A percentile compares a stretch with the other conserved stretches of the same genome.
phyloP scores from a whole-genome alignment of 345 rosid genomes.

The Carallia brachiata region DNA sequence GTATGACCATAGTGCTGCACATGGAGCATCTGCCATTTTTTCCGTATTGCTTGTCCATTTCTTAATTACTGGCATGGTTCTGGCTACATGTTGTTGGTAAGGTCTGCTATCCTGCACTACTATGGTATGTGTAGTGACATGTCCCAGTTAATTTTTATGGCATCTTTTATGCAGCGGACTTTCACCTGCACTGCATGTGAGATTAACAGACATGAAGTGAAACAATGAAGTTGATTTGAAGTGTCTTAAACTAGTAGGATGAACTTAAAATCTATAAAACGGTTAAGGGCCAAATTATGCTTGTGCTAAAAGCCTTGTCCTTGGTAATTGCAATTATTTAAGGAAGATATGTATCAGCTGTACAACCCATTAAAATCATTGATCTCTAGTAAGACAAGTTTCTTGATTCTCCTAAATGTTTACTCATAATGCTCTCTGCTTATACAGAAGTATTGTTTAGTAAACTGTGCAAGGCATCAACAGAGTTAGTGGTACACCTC shows the following conservation, averaged over 20 bases:
- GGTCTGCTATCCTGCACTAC: constrained; percentile 11
- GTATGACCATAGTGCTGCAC: constrained; percentile 85
- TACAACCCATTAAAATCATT: too few species aligned
- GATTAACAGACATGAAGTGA: not conserved
- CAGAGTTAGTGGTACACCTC: too few species aligned
- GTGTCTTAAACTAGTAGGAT: not conserved
- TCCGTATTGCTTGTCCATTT: constrained; percentile 82
- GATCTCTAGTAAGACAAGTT: too few species aligned
- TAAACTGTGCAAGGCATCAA: too few species aligned
- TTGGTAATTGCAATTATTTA: too few species aligned
- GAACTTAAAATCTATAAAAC: not conserved
- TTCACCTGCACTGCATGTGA: not conserved
- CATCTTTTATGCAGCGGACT: not conserved
- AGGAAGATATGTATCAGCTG: too few species aligned
- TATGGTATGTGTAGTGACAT: not conserved
- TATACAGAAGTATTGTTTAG: too few species aligned
- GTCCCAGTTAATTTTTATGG: too few species aligned
- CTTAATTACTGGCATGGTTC: constrained; percentile 62
- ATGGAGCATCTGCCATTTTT: constrained; percentile 67
- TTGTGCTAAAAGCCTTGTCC: too few species aligned
- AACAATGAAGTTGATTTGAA: not conserved
- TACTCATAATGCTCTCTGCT: too few species aligned
- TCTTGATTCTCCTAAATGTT: too few species aligned
- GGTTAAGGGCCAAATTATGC: too few species aligned
- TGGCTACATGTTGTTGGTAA: constrained; percentile 94